phyloP scores from a whole-genome alignment of 306 rosid species.

The Vicia faba region DNA sequence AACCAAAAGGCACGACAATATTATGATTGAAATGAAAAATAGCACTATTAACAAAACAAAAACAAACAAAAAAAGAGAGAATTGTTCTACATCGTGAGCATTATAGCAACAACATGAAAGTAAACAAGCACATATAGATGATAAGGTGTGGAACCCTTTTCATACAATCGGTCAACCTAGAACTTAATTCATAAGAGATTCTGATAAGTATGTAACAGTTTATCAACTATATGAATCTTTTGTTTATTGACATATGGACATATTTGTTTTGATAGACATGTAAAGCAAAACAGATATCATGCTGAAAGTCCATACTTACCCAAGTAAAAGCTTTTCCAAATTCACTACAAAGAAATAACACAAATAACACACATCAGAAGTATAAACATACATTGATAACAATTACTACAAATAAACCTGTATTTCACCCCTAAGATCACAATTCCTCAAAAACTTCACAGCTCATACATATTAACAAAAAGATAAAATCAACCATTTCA shows the following conservation, averaged over 20 bases:
- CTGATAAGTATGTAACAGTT: neutral
- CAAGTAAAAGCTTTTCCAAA: slow-evolving; percentile 1
- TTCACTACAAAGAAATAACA: slow-evolving; percentile 20
- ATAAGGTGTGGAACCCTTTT: neutral
- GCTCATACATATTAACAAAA: no score
- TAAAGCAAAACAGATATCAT: slow-evolving; percentile 6
- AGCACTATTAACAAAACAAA: slow-evolving; percentile 15
- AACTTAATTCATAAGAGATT: neutral
- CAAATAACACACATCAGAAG: neutral
- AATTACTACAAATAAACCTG: neutral
- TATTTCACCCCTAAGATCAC: neutral
- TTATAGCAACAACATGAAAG: slow-evolving; percentile 11
- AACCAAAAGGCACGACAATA: neutral
- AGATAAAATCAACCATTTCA: neutral
- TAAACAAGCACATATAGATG: neutral
- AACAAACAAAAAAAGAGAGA: neutral
- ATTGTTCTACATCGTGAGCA: no score
- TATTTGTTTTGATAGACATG: neutral
- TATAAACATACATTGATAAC: neutral
- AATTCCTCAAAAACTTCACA: neutral
- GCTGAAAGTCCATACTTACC: slow-evolving; percentile 7
- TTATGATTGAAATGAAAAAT: slow-evolving; percentile 16
- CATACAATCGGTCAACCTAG: neutral
- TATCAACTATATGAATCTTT: neutral
- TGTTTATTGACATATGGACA: no score